Percentiles rank a stretch among this genome's conserved stretches.
Evolutionary conservation across 2,329 filamentous ascomycete species (phyloP).

Genomic region (Biscogniauxia sp.): DNA sequence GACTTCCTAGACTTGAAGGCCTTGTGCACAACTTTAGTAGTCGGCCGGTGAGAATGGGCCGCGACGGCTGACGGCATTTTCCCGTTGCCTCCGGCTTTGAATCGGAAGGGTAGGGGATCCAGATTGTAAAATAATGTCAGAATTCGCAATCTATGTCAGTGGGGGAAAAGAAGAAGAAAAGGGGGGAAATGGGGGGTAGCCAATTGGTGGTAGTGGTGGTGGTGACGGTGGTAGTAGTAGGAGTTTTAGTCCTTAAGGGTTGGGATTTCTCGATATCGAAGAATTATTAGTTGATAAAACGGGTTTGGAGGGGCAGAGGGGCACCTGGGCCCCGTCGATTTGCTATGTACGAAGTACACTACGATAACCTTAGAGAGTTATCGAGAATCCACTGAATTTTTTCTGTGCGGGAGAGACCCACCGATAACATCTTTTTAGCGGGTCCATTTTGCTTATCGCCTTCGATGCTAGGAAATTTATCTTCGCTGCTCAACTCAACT

Average conservation of each 20-base stretch:
- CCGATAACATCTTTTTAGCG: constrained; percentile 15
- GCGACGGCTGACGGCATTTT: constrained; percentile 71
- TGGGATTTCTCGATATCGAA: too few relatives aligned
- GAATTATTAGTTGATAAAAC: background rate
- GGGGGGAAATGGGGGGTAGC: too few relatives aligned
- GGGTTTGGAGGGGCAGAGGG: constrained; percentile 20
- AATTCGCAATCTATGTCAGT: too few relatives aligned
- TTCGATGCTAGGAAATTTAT: constrained; percentile 15
- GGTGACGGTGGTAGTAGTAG: too few relatives aligned
- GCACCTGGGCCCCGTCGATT: too few relatives aligned
- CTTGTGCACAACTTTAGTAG: constrained; percentile 86
- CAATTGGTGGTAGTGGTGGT: too few relatives aligned
- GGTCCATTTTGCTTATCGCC: constrained; percentile 12
- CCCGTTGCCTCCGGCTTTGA: constrained; percentile 74
- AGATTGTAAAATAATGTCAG: constrained; percentile 40
- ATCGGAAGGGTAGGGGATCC: constrained; percentile 77
- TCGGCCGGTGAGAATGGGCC: constrained; percentile 85
- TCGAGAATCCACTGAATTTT: constrained; percentile 11
- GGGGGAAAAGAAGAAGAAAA: too few relatives aligned
- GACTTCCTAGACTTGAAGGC: constrained; percentile 89
- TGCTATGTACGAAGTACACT: too few relatives aligned
- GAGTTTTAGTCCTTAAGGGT: too few relatives aligned
- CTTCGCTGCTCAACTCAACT: constrained; percentile 18
- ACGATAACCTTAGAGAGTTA: constrained; percentile 5
- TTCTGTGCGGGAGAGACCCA: constrained; percentile 12